Conservation (phyloP, 2,329 filamentous ascomycete species). For the Aspergillus tanneri region DNA sequence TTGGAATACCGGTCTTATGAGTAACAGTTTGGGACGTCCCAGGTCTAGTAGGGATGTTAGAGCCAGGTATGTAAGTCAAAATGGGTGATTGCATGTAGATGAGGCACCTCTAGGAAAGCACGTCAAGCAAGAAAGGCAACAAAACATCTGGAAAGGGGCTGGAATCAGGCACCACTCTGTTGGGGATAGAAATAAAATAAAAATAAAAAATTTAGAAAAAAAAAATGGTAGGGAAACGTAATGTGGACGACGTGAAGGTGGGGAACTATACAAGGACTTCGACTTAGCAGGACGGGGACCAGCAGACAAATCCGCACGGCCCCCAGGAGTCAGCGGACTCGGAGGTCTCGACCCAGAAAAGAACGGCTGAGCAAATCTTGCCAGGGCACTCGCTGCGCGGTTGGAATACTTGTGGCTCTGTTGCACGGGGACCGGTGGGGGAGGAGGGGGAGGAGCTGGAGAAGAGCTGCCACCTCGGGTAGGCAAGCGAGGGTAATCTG, state of each 20-base stretch:
- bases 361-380: constrained; percentile 56
- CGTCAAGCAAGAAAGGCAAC: not conserved
- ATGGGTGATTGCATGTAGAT: constrained; percentile 5
- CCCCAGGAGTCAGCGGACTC: constrained; percentile 48
- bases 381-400: constrained; percentile 48
- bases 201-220: constrained; percentile 2
- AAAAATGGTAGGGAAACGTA: no score
- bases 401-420: constrained; percentile 42
- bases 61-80: constrained; percentile 10
- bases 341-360: constrained; percentile 55
- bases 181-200: not conserved
- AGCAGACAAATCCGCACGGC: constrained; percentile 30
- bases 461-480: constrained; percentile 28
- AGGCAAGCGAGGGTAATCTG: constrained; percentile 28
- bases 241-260: no score
- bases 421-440: constrained; percentile 37
- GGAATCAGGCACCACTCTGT: not conserved
- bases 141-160: not conserved
- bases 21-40: constrained; percentile 56
- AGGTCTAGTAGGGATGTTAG: constrained; percentile 36
- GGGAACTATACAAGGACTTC: constrained; percentile 40
- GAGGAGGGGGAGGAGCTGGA: constrained; percentile 36
- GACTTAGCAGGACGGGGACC: constrained; percentile 36
- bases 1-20: constrained; percentile 64
- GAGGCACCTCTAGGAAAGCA: not conserved